phyloP scores from a whole-genome alignment of 2,329 filamentous ascomycete species.

The Cladophialophora exuberans region DNA sequence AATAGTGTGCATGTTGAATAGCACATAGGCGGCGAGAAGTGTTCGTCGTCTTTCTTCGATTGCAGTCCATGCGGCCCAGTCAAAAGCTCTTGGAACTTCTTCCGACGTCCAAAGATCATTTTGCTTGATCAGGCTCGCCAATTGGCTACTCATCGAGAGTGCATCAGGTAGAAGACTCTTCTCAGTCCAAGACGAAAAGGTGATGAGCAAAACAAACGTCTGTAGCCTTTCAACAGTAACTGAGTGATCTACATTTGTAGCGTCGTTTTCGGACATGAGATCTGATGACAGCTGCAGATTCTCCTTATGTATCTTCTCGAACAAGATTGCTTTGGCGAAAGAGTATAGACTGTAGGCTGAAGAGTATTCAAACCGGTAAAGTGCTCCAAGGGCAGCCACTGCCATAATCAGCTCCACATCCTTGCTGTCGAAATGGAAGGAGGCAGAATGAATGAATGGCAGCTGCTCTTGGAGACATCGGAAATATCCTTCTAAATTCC shows the following conservation, averaged over 20 bases:
- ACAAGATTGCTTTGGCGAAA: slow-evolving; percentile 63
- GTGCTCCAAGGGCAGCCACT: slow-evolving; percentile 63
- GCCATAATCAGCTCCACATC: slow-evolving; percentile 70
- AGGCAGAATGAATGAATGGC: slow-evolving; percentile 69
- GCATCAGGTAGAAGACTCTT: slow-evolving; percentile 21
- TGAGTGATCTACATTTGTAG: neutral
- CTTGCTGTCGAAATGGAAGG: slow-evolving; percentile 65
- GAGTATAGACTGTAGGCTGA: slow-evolving; percentile 48
- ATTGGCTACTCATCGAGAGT: slow-evolving; percentile 17
- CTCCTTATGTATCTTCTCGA: slow-evolving; percentile 56
- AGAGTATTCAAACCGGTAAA: slow-evolving; percentile 53
- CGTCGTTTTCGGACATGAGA: neutral
- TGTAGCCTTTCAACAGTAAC: slow-evolving; percentile 11
- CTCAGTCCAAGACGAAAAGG: slow-evolving; percentile 34
- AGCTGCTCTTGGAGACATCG: slow-evolving; percentile 66
- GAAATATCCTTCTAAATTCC: slow-evolving; percentile 72
- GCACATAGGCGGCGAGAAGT: slow-evolving; percentile 25
- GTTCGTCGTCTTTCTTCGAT: slow-evolving; percentile 27
- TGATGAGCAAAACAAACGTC: slow-evolving; percentile 11
- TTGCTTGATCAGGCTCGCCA: slow-evolving; percentile 35
- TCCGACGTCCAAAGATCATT: slow-evolving; percentile 63
- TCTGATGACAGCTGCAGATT: slow-evolving; percentile 1
- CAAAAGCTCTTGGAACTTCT: slow-evolving; percentile 50
- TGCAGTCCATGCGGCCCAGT: slow-evolving; percentile 26
- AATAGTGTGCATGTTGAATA: slow-evolving; percentile 30